Evolutionary conservation across 192 early-diverging fungal species (phyloP), one percentile per base, ranked within the genome.

Genomic region (Coemansia reversa): DNA sequence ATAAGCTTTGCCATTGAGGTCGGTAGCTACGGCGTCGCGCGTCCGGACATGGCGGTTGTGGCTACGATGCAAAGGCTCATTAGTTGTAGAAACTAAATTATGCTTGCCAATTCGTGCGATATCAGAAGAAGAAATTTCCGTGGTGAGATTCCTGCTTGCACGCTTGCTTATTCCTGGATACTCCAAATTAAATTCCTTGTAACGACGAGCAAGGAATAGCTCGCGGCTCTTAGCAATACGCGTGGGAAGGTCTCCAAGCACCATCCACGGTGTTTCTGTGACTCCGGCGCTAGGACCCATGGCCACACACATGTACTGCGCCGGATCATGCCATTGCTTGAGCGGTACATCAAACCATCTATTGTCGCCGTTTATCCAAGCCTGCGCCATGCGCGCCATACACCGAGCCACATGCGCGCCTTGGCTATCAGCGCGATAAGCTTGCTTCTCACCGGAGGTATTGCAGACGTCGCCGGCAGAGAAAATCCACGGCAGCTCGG

Each of bases 401-500:
- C 79, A 81, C 35, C 53, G 56, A 20, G 74, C 79, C 3, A 81
- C 79, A 14, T 81, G 79, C 7, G 57, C 60, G 53, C 79, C 81
- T 60, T 78, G 75, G 49, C 72, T 75, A 42, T 79, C 72, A 14
- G 81, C 81, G 4, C 70, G 71, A 42, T 75, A 77, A 19, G 81
- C 81, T 66, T 77, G 73, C 72, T 83, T 83, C 33, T 77, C 72
- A 51, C 81, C 81, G 0, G 65, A 29, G 0, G 70, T 78, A 58
- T 83, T 75, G 73, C 72, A 77, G 57, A 76, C 75, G 27, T 94
- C 93, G 24, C 93, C 93, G 3, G 85, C 75, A 9, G 91, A 80
- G 61, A 89, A 94, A 39, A 94, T 86, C 75, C 92, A 83, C 7
- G 87, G 86, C 63, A 86, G 83, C 23, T 74, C 63, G 0, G 83